phyloP scores from a whole-genome alignment of 1,139 yeast genomes.

The Kluyveromyces sp. region DNA sequence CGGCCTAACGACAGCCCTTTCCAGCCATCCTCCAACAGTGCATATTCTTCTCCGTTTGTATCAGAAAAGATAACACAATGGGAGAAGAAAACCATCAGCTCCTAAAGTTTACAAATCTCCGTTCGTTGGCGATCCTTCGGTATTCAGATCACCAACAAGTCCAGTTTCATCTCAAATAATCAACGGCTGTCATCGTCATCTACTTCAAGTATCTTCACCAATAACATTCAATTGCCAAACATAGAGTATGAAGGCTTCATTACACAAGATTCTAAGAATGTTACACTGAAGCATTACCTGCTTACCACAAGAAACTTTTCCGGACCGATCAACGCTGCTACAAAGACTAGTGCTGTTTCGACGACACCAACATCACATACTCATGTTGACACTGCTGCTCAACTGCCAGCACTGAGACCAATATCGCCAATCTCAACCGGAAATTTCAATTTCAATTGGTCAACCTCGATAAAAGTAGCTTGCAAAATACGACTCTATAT shows the following conservation, averaged over 20 bases:
- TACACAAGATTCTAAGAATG: constrained; percentile 1
- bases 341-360: constrained; percentile 6
- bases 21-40: background rate
- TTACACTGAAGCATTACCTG: constrained; percentile 8
- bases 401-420: background rate
- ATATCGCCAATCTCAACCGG: constrained; percentile 3
- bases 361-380: background rate
- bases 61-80: background rate
- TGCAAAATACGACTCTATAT: background rate
- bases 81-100: background rate
- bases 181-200: background rate
- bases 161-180: background rate
- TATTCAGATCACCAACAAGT: background rate
- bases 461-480: constrained; percentile 5
- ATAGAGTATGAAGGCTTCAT: constrained; percentile 2
- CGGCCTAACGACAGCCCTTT: background rate
- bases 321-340: constrained; percentile 4
- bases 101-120: constrained; percentile 13
- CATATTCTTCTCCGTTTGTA: constrained; percentile 2
- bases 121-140: constrained; percentile 16
- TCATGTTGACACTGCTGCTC: background rate
- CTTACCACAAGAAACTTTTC: constrained; percentile 6
- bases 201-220: constrained; percentile 1
- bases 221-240: constrained; percentile 1
- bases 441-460: constrained; percentile 2